Percentiles rank a stretch among this genome's conserved stretches.
These are phyloP conservation scores for Primulina eburnea DNA, from an alignment of 257 asterid species.

Conservation along the genomic window DNA sequence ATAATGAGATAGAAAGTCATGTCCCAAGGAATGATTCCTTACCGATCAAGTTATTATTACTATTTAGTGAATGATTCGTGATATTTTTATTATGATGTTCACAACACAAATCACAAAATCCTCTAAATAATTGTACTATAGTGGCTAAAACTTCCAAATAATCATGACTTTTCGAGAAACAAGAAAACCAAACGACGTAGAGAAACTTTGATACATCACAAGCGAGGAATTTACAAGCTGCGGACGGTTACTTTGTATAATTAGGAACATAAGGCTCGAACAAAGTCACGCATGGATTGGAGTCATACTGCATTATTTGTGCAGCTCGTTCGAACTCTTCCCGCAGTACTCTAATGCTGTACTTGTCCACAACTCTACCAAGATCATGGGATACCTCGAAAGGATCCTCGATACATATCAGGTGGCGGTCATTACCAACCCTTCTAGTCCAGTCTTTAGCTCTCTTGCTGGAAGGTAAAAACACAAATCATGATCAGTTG, in stretches of 20 bases:
- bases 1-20: too few relatives aligned
- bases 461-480: slow-evolving; percentile 36
- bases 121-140: too few relatives aligned
- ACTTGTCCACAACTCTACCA: slow-evolving; percentile 90
- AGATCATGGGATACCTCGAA: slow-evolving; percentile 88
- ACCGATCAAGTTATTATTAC: too few relatives aligned
- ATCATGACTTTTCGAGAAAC: background rate
- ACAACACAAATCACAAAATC: too few relatives aligned
- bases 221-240: background rate
- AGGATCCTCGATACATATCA: slow-evolving; percentile 98
- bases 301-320: slow-evolving; percentile 65
- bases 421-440: slow-evolving; percentile 86
- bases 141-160: too few relatives aligned
- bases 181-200: background rate
- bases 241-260: slow-evolving; percentile 14
- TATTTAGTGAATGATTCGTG: too few relatives aligned
- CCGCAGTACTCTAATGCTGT: slow-evolving; percentile 73
- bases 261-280: slow-evolving; percentile 72
- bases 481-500: background rate
- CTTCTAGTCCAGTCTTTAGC: slow-evolving; percentile 91
- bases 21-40: too few relatives aligned
- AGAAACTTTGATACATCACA: background rate
- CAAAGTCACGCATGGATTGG: slow-evolving; percentile 60
- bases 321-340: slow-evolving; percentile 99
- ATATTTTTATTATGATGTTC: too few relatives aligned